These are phyloP conservation scores for Tetradesmus obliquus DNA, from an alignment of 139 green algal species.

Conservation along the genomic window DNA sequence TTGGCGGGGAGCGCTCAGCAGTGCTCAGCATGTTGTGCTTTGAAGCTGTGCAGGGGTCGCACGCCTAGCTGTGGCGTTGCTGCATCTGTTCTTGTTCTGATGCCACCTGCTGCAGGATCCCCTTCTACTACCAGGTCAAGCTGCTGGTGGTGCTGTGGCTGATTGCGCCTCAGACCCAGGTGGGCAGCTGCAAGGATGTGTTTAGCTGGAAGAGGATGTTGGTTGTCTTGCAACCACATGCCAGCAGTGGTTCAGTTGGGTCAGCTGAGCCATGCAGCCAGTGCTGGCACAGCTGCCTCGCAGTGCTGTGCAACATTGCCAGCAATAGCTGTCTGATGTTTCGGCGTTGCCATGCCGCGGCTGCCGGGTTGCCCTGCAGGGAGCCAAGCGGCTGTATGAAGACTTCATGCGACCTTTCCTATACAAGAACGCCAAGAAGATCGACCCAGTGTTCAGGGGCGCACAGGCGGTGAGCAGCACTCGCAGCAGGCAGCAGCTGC, in stretches of 20 bases:
- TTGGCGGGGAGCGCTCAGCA: no score
- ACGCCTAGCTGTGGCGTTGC: no score
- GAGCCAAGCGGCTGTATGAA: conserved; percentile 20
- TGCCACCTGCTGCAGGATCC: conserved; percentile 42
- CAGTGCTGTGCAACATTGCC: neutral
- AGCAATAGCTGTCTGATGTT: neutral
- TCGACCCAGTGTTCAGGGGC: conserved; percentile 50
- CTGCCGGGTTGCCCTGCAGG: conserved; percentile 19
- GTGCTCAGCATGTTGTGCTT: no score
- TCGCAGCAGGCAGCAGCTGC: neutral
- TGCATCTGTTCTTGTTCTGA: no score
- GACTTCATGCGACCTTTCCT: conserved; percentile 27
- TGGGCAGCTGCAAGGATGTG: neutral
- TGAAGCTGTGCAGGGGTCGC: no score
- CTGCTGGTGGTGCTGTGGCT: conserved; percentile 51
- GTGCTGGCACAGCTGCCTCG: neutral
- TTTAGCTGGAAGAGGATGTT: no score
- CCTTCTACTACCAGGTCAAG: conserved; percentile 56
- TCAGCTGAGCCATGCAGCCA: no score
- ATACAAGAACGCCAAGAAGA: conserved; percentile 42
- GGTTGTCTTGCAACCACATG: no score
- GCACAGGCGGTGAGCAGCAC: neutral
- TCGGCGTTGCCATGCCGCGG: neutral
- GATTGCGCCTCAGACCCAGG: conserved; percentile 53
- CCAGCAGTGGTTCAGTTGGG: no score